Base-by-base conservation (phyloP, 768 basidiomycete genomes). In the Agrocybe praecox region DNA sequence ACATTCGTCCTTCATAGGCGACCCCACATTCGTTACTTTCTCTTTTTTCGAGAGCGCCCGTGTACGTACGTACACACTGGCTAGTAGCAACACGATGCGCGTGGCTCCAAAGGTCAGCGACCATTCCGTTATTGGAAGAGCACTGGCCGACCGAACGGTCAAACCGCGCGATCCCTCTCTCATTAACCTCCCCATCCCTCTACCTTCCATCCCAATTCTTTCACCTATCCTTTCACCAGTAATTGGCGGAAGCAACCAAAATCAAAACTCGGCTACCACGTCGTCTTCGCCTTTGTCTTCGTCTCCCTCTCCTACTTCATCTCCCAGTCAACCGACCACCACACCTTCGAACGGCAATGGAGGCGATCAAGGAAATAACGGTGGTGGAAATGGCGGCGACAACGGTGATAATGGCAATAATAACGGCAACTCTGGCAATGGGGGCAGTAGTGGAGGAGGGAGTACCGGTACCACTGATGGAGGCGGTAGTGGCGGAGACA, bases 121-220 rank as follows among this genome's bases (percentile, higher is more conserved):
- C 46, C 59, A 60, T 53, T 19, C 32, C 52, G 43, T 54, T 29
- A 53, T 57, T 24, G 52, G 55, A 19, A 63, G 67, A 53, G 49
- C 58, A 18, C 22, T 65, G 34, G 59, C 51, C 18, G 57, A 58
- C 45, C 58, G 50, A 22, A 58, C 57, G 6, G 66, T 75, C 32
- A 62, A 73, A 10, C 70, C 68, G 47, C 78, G 80, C 57, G 69
- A 71, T 17, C 77, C 78, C 33, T 59, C 70, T 2, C 75, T 77
- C 58, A 66, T 77, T 40, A 70, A 72, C 33, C 62, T 78, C 2
- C 69, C 76, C 29, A 58, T 77, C 22, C 69, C 76, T 8, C 45
- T 78, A 21, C 76, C 77, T 14, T 71, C 76, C 8, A 63, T 81
- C 34, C 78, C 81, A 2, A 47, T 82, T 24, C 61, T 78, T 26